phyloP scores from a whole-genome alignment of 306 rosid species.

The Abrus precatorius region DNA sequence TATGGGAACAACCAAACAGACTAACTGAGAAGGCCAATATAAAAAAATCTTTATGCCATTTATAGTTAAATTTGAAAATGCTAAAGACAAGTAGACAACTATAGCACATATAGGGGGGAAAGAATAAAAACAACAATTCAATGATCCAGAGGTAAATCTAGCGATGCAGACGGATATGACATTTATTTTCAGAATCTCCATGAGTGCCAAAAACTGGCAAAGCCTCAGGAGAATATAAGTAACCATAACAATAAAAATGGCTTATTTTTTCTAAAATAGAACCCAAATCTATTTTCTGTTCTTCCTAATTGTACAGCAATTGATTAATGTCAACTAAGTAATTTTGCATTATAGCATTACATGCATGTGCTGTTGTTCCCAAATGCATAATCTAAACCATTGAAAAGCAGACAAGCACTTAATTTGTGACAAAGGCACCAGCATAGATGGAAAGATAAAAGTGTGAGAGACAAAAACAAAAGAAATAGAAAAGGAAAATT shows the following conservation, averaged over 20 bases:
- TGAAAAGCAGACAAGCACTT: conserved; percentile 15
- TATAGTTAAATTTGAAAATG: conserved; percentile 19
- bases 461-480: neutral
- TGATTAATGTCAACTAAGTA: conserved; percentile 21
- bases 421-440: conserved; percentile 23
- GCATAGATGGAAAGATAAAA: conserved; percentile 18
- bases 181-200: no score
- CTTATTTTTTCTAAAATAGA: conserved; percentile 27
- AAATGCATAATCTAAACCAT: conserved; percentile 10
- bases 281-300: conserved; percentile 32
- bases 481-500: neutral
- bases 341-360: conserved; percentile 11
- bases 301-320: neutral
- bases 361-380: conserved; percentile 26
- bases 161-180: neutral
- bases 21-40: conserved; percentile 30
- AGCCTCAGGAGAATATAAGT: conserved; percentile 11
- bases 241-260: conserved; percentile 22
- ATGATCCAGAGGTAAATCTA: conserved; percentile 10
- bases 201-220: conserved; percentile 32
- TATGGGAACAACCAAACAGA: conserved; percentile 32
- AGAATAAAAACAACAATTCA: neutral
- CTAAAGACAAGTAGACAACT: neutral
- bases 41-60: conserved; percentile 12
- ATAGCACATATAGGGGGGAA: neutral